A percentile compares a stretch with the other conserved stretches of the same genome.
These are phyloP conservation scores for Fistulifera solaris DNA, from an alignment of 108 stramenopile genomes.

Conservation along the genomic window DNA sequence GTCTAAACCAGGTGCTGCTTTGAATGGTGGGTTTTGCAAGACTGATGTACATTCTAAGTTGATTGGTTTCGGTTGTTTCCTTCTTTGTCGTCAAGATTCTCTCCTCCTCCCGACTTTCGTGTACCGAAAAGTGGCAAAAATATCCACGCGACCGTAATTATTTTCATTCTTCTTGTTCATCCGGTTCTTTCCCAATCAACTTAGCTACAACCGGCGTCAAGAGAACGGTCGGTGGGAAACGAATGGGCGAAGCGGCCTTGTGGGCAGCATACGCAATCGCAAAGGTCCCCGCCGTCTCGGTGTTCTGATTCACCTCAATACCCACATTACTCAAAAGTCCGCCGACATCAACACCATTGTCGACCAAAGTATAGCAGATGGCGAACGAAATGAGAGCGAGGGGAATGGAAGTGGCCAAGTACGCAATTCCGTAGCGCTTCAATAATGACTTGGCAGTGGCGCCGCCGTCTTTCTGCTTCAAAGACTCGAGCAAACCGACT, in stretches of 20 bases:
- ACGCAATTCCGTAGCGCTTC: slow-evolving; percentile 85
- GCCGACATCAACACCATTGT: slow-evolving; percentile 83
- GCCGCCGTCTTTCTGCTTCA: slow-evolving; percentile 44
- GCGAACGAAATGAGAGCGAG: slow-evolving; percentile 83
- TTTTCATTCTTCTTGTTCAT: slow-evolving; percentile 27
- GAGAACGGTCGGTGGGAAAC: slow-evolving; percentile 92
- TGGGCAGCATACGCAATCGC: slow-evolving; percentile 96
- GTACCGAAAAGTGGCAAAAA: no score
- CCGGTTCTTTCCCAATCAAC: slow-evolving; percentile 84
- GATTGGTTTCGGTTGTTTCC: no score
- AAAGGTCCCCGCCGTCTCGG: slow-evolving; percentile 82
- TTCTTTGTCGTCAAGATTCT: no score
- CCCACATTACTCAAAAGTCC: slow-evolving; percentile 72
- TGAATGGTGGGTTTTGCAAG: no score
- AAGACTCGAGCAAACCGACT: slow-evolving; percentile 66
- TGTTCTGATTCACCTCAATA: slow-evolving; percentile 41
- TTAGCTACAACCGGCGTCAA: slow-evolving; percentile 93
- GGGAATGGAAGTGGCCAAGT: slow-evolving; percentile 90
- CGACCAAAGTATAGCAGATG: slow-evolving; percentile 82
- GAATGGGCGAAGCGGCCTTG: slow-evolving; percentile 93
- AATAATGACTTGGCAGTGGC: slow-evolving; percentile 79
- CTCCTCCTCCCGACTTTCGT: no score
- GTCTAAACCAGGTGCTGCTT: no score
- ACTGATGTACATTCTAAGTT: no score
- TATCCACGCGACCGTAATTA: no score